phyloP scores from a whole-genome alignment of 1,139 yeast species.

The Blastobotrys proliferans region DNA sequence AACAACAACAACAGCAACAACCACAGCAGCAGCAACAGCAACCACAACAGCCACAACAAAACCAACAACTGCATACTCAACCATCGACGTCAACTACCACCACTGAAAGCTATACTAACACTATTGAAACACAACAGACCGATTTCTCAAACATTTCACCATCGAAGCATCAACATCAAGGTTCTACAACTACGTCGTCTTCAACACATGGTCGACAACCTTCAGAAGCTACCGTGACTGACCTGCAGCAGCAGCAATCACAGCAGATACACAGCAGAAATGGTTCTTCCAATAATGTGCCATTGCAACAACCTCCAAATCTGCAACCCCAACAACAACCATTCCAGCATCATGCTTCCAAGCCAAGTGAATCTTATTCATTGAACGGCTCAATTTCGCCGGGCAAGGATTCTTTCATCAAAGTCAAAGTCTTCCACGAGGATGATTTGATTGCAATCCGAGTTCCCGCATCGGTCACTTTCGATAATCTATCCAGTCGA shows the following conservation, averaged over 20 bases:
- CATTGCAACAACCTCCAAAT: too few relatives aligned
- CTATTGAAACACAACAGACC: slow-evolving; percentile 1
- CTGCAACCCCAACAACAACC: background rate
- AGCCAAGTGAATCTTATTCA: slow-evolving; percentile 13
- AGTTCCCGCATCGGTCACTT: slow-evolving; percentile 58
- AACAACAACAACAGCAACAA: slow-evolving; percentile 28
- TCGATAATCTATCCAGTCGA: slow-evolving; percentile 58
- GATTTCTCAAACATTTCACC: background rate
- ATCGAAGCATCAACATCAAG: background rate
- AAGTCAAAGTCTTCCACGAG: slow-evolving; percentile 83
- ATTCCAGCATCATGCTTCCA: slow-evolving; percentile 12
- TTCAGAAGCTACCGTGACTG: slow-evolving; percentile 10
- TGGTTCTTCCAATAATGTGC: background rate
- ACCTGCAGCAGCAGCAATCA: slow-evolving; percentile 1
- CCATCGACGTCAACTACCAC: slow-evolving; percentile 16
- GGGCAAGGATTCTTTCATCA: slow-evolving; percentile 32
- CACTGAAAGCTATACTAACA: slow-evolving; percentile 15
- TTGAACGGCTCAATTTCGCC: slow-evolving; percentile 4
- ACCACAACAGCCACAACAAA: slow-evolving; percentile 8
- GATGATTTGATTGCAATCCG: slow-evolving; percentile 90
- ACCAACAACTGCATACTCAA: too few relatives aligned
- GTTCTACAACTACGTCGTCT: too few relatives aligned
- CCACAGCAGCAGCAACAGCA: slow-evolving; percentile 41
- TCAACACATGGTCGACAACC: slow-evolving; percentile 2
- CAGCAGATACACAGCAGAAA: background rate